Conservation (phyloP, 108 stramenopile species). For the Halocafeteria seosinensis region DNA sequence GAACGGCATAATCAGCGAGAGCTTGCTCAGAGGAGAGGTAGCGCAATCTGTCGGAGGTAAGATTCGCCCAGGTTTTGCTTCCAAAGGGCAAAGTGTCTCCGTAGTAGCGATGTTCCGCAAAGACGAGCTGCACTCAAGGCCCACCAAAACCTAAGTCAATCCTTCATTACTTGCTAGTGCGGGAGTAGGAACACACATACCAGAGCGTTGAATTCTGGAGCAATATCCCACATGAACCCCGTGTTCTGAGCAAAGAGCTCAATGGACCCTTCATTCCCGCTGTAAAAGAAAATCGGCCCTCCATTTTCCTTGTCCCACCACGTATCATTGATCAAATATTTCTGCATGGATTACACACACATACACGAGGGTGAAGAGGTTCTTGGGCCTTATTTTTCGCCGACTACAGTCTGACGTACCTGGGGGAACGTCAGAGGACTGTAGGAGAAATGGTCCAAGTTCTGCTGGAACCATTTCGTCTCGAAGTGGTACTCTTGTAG, state of each 20-base stretch:
- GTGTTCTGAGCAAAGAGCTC: conserved; percentile 18
- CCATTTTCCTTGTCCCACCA: no score
- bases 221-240: conserved; percentile 72
- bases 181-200: no score
- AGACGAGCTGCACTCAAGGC: no score
- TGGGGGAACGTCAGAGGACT: not conserved
- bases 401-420: no score
- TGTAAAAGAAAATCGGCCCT: conserved; percentile 49
- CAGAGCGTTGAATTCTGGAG: conserved; percentile 40
- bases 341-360: not conserved
- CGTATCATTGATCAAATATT: no score
- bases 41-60: not conserved
- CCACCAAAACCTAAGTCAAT: no score
- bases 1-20: conserved; percentile 56
- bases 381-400: no score
- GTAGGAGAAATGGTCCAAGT: not conserved
- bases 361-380: no score
- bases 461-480: not conserved
- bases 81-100: conserved; percentile 27
- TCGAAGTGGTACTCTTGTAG: no score
- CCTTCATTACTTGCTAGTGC: no score
- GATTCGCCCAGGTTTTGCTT: not conserved
- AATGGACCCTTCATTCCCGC: conserved; percentile 64
- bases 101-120: conserved; percentile 72
- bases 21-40: conserved; percentile 33